These are phyloP conservation scores for Aeminium ludgeri DNA, from an alignment of 495 filamentous ascomycete genomes.

Conservation along the genomic window DNA sequence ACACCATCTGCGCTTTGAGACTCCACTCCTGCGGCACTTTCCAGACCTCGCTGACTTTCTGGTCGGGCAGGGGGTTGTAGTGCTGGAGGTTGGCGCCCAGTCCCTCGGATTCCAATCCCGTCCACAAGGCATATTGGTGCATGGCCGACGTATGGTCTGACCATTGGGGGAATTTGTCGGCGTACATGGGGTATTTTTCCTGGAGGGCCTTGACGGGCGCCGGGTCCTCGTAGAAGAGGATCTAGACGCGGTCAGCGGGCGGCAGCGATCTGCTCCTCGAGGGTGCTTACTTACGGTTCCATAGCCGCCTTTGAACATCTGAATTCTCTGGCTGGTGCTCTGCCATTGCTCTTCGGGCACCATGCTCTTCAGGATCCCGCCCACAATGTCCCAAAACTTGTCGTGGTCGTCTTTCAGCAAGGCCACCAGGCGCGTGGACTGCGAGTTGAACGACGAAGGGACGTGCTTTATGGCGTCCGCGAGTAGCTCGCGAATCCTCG, in stretches of 20 bases:
- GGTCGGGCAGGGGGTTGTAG: conserved; percentile 51
- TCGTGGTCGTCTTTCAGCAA: conserved; percentile 47
- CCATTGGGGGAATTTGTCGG: conserved; percentile 46
- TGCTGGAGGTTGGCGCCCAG: conserved; percentile 61
- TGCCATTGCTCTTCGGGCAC: conserved; percentile 38
- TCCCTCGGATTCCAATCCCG: conserved; percentile 49
- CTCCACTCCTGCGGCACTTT: conserved; percentile 42
- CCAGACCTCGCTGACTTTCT: conserved; percentile 39
- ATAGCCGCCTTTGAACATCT: conserved; percentile 37
- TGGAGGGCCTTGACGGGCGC: conserved; percentile 33
- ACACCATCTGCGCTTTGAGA: conserved; percentile 29
- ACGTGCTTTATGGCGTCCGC: conserved; percentile 35
- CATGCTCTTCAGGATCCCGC: conserved; percentile 36
- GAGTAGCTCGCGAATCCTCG: conserved; percentile 39
- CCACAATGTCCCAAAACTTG: conserved; percentile 44
- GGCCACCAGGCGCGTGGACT: conserved; percentile 43
- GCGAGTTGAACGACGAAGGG: conserved; percentile 49
- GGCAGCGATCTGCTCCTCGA: conserved; percentile 1
- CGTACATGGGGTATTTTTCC: conserved; percentile 37
- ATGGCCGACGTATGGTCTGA: conserved; percentile 46
- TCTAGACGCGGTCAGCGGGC: conserved; percentile 1
- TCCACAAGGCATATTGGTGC: conserved; percentile 52
- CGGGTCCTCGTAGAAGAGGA: conserved; percentile 47
- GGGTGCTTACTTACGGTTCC: conserved; percentile 34
- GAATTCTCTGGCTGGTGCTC: conserved; percentile 31